Percentiles rank a stretch among this genome's conserved stretches.
These are phyloP conservation scores for Talaromyces pinophilus DNA, from an alignment of 2,329 filamentous ascomycete species.

Conservation along the genomic window DNA sequence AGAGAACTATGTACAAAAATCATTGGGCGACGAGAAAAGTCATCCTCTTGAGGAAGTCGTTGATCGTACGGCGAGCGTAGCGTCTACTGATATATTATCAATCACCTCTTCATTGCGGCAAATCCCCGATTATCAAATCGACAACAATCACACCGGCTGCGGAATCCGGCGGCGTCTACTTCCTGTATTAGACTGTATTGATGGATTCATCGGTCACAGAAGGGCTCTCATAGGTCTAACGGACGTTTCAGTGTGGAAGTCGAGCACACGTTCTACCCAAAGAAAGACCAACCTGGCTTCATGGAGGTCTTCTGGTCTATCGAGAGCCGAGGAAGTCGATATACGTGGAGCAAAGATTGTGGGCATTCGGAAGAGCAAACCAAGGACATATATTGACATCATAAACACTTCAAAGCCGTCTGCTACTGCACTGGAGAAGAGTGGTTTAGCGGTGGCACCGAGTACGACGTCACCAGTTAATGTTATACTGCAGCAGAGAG, in stretches of 20 bases:
- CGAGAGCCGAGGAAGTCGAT: constrained; percentile 24
- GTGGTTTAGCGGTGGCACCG: constrained; percentile 20
- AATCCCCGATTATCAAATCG: constrained; percentile 48
- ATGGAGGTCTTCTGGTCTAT: constrained; percentile 25
- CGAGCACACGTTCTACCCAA: neutral
- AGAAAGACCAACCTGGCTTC: constrained; percentile 20
- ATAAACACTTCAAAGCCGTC: constrained; percentile 30
- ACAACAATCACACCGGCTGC: constrained; percentile 44
- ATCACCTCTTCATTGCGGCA: constrained; percentile 43
- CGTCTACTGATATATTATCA: constrained; percentile 29
- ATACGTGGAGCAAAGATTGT: constrained; percentile 24
- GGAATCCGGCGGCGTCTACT: constrained; percentile 45
- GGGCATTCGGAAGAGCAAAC: constrained; percentile 15
- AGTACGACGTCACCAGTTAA: constrained; percentile 10
- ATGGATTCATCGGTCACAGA: constrained; percentile 38
- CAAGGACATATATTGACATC: constrained; percentile 10
- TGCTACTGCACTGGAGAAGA: constrained; percentile 32
- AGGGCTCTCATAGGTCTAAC: constrained; percentile 36
- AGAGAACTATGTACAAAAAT: constrained; percentile 15
- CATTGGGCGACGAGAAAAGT: constrained; percentile 6
- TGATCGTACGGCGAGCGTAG: constrained; percentile 1
- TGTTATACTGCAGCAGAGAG: constrained; percentile 28
- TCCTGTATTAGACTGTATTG: constrained; percentile 42
- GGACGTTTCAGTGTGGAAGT: constrained; percentile 26
- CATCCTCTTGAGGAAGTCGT: neutral